Base-by-base conservation (phyloP, 2,329 filamentous ascomycete species). In the Stachybotrys echinatus region DNA sequence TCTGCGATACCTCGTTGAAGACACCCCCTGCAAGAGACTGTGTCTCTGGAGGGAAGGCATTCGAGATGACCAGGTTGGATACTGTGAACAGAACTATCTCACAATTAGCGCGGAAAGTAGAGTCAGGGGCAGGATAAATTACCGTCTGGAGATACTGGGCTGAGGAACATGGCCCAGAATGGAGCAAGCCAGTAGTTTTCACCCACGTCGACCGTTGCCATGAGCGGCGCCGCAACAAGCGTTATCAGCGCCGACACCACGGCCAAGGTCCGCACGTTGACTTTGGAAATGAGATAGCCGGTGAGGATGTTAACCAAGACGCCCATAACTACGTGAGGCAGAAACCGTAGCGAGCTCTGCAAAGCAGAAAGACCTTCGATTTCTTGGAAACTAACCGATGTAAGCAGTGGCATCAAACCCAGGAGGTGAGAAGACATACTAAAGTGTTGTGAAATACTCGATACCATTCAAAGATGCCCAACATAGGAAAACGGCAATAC, bases 11-110 rank as follows among this genome's bases (percentile, higher is more conserved):
- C 2, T 77, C 80, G 48, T 80, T 83, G 63, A 84, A 84, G 0
- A 84, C 77, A 0, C 75, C 80, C 0, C 81, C 81, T 0, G 79
- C 81, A 1, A 85, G 67, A 0, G 76, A 79, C 50, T 85, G 81
- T 2, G 72, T 74, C 18, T 78, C 67, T 0, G 71, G 63, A 0
- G 79, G 77, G 51, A 83, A 83, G 1, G 71, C 74, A 22, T 79
- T 73, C 0, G 75, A 74, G 3, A 84, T 76, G 4, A 83, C 68
- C 2, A 84, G 68, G 40, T 76, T 71, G 0, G 73, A 77, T 0
- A 82, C 73, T 0, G 77, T 83, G 55, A 81, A 84, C 1, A 84
- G 65, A 0, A 79, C 75, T 63, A 6, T 12, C 47, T n/a, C 42
- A 42, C 31, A 2, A 12, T 5, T 34, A 23, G 17, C 20, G 10